These are phyloP conservation scores for Populus hybrid DNA, from an alignment of 441 rosid species.

Conservation along the genomic window DNA sequence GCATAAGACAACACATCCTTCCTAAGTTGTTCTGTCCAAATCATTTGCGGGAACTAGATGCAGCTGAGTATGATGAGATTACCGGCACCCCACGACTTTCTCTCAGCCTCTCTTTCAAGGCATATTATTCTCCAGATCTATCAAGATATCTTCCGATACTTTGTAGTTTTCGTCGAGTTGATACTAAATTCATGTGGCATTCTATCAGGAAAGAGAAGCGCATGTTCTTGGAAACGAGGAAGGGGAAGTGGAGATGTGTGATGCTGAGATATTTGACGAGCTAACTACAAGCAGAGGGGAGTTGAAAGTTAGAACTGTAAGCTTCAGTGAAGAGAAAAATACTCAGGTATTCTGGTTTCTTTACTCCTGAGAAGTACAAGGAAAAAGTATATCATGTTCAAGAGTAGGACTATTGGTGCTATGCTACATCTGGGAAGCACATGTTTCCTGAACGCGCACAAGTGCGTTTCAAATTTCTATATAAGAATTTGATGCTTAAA, in stretches of 20 bases:
- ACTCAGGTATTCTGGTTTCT: constrained; percentile 33
- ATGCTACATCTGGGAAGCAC: neutral
- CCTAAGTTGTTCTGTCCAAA: constrained; percentile 39
- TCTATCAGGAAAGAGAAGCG: constrained; percentile 20
- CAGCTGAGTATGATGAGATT: constrained; percentile 54
- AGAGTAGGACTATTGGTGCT: neutral
- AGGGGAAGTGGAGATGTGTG: constrained; percentile 26
- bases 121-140: neutral
- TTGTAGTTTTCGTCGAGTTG: neutral
- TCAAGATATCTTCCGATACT: neutral
- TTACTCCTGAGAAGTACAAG: neutral
- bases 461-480: neutral
- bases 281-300: constrained; percentile 72
- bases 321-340: constrained; percentile 38
- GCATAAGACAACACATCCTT: constrained; percentile 44
- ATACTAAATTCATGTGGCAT: neutral
- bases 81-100: constrained; percentile 29
- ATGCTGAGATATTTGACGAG: constrained; percentile 66
- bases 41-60: constrained; percentile 50
- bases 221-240: constrained; percentile 21
- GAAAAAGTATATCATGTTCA: neutral
- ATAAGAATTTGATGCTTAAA: neutral
- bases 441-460: too few relatives aligned
- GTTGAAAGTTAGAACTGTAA: constrained; percentile 48
- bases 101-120: constrained; percentile 35